These are phyloP conservation scores for Trypanosoma theileri DNA, from an alignment of 208 protist species.

Conservation along the genomic window DNA sequence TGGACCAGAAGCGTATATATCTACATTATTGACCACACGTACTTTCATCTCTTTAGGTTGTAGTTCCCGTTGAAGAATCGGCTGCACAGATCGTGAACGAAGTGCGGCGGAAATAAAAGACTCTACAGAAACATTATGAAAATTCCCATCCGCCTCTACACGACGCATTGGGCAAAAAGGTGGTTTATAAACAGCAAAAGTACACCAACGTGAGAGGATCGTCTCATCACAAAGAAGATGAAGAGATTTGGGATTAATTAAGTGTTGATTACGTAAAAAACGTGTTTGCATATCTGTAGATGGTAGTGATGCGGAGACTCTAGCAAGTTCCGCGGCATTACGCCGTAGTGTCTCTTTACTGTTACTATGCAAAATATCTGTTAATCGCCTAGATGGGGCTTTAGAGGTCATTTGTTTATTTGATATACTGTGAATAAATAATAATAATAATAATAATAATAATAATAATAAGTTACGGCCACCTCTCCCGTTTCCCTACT, in stretches of 20 bases:
- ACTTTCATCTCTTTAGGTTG: constrained; percentile 43
- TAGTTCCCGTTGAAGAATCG: constrained; percentile 31
- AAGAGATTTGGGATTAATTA: constrained; percentile 80
- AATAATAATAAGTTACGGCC: no score
- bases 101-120: constrained; percentile 75
- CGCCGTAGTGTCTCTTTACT: constrained; percentile 52
- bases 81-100: constrained; percentile 48
- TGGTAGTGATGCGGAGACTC: constrained; percentile 42
- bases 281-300: constrained; percentile 64
- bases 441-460: no score
- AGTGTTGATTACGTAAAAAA: constrained; percentile 77
- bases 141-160: constrained; percentile 59
- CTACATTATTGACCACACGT: constrained; percentile 79
- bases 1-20: constrained; percentile 65
- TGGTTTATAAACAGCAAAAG: constrained; percentile 86
- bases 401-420: constrained; percentile 53
- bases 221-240: constrained; percentile 39
- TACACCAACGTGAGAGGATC: constrained; percentile 43
- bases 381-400: constrained; percentile 49
- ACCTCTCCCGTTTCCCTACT: background rate
- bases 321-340: constrained; percentile 57
- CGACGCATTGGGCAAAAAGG: constrained; percentile 89
- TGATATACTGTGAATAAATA: no score
- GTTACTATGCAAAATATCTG: constrained; percentile 78
- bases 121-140: constrained; percentile 80